Percentiles rank a stretch among this genome's conserved stretches.
Evolutionary conservation across 768 basidiomycete genomes (phyloP).

Genomic region (Panus rudis): DNA sequence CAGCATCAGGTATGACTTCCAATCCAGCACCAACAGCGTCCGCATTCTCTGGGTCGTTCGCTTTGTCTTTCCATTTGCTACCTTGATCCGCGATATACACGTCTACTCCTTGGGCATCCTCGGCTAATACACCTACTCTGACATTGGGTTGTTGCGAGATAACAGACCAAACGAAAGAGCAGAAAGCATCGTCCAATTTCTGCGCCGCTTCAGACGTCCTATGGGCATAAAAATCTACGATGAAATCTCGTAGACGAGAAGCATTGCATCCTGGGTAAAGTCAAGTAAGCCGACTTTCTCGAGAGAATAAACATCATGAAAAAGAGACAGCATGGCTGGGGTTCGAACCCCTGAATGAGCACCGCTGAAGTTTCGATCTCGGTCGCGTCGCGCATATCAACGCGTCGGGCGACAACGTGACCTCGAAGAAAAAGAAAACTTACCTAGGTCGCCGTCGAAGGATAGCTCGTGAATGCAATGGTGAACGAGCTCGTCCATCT

Average conservation of each 20-base stretch:
- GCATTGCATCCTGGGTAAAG: slow-evolving; percentile 57
- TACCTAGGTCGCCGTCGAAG: slow-evolving; percentile 88
- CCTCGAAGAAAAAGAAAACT: slow-evolving; percentile 27
- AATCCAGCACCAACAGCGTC: slow-evolving; percentile 36
- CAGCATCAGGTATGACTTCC: slow-evolving; percentile 48
- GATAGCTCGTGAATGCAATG: slow-evolving; percentile 82
- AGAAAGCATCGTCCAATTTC: slow-evolving; percentile 66
- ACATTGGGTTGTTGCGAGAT: slow-evolving; percentile 71
- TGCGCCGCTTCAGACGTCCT: slow-evolving; percentile 36
- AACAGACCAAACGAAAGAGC: slow-evolving; percentile 76
- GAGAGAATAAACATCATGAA: slow-evolving; percentile 1
- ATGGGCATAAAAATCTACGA: slow-evolving; percentile 56
- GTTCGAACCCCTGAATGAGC: slow-evolving; percentile 22
- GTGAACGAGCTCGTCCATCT: slow-evolving; percentile 81
- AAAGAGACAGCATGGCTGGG: slow-evolving; percentile 13
- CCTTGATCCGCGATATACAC: slow-evolving; percentile 61
- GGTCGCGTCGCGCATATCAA: neutral
- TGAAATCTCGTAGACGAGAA: slow-evolving; percentile 64
- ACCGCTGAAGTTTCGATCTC: slow-evolving; percentile 3
- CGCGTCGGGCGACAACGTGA: slow-evolving; percentile 1
- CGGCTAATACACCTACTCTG: slow-evolving; percentile 66
- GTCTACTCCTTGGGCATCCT: slow-evolving; percentile 43
- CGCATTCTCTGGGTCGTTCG: slow-evolving; percentile 54
- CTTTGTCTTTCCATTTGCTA: slow-evolving; percentile 32
- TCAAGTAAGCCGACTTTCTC: neutral